Percentiles rank a stretch among this genome's conserved stretches.
Conservation (phyloP, 2,329 filamentous ascomycete species). For the Davidsoniella eucalypti region DNA sequence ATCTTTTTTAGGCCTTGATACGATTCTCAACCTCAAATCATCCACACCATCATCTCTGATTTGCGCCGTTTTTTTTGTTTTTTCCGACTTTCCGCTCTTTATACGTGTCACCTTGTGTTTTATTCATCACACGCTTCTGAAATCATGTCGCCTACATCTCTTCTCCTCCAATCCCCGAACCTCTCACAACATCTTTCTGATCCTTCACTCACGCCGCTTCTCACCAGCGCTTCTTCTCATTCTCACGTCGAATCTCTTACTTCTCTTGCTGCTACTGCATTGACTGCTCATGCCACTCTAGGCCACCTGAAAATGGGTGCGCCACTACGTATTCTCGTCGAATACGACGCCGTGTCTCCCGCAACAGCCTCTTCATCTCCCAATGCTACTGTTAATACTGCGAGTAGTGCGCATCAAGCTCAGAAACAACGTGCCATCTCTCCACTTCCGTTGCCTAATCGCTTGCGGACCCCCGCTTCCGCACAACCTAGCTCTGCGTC, state of each 20-base stretch:
- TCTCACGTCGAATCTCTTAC: slow-evolving; percentile 34
- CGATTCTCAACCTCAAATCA: not conserved
- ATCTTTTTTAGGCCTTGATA: too few species aligned
- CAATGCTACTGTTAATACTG: not conserved
- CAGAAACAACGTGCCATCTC: not conserved
- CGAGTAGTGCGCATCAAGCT: not conserved
- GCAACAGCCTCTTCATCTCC: not conserved
- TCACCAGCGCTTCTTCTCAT: slow-evolving; percentile 32
- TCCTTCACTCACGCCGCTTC: slow-evolving; percentile 37
- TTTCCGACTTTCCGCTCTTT: too few species aligned
- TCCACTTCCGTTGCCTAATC: not conserved
- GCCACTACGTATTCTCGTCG: slow-evolving; percentile 41
- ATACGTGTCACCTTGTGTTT: too few species aligned
- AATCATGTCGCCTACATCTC: slow-evolving; percentile 1
- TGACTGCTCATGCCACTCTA: slow-evolving; percentile 36
- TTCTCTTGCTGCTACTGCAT: slow-evolving; percentile 33
- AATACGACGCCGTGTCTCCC: slow-evolving; percentile 17
- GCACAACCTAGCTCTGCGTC: not conserved
- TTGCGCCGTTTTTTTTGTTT: too few species aligned
- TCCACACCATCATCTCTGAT: not conserved
- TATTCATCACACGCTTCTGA: not conserved
- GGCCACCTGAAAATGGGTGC: slow-evolving; percentile 35
- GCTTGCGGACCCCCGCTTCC: not conserved
- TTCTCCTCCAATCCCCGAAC: slow-evolving; percentile 9
- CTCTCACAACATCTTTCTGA: slow-evolving; percentile 39